Conservation (phyloP, 768 basidiomycete species). For the Kondoa malvinella region DNA sequence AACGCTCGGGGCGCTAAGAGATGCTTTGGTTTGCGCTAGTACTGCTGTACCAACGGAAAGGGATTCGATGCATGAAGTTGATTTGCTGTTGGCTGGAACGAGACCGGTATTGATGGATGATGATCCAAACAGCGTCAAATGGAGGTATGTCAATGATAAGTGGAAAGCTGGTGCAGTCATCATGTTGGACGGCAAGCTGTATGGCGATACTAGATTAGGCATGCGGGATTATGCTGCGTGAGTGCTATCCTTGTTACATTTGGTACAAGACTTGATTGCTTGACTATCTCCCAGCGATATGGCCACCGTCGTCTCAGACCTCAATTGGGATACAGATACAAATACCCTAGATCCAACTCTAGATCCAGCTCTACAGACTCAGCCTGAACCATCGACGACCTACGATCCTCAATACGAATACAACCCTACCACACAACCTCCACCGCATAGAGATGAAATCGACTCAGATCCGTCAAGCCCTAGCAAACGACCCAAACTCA, state of each 20-base stretch:
- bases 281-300: too few relatives aligned
- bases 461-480: too few relatives aligned
- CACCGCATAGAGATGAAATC: too few relatives aligned
- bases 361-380: too few relatives aligned
- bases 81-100: background rate
- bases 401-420: too few relatives aligned
- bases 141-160: background rate
- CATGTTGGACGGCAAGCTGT: slow-evolving; percentile 1
- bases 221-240: background rate
- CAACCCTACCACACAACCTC: too few relatives aligned
- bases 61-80: background rate
- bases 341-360: too few relatives aligned
- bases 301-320: too few relatives aligned
- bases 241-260: background rate
- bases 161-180: background rate
- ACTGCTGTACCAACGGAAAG: background rate
- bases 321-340: too few relatives aligned
- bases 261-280: too few relatives aligned
- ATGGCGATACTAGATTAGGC: background rate
- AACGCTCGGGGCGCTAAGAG: background rate
- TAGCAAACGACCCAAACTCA: too few relatives aligned
- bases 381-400: too few relatives aligned
- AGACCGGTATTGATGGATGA: background rate
- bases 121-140: background rate
- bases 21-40: background rate